phyloP scores from a whole-genome alignment of 768 basidiomycete species.

The Rhodosporidiobolus odoratus region DNA sequence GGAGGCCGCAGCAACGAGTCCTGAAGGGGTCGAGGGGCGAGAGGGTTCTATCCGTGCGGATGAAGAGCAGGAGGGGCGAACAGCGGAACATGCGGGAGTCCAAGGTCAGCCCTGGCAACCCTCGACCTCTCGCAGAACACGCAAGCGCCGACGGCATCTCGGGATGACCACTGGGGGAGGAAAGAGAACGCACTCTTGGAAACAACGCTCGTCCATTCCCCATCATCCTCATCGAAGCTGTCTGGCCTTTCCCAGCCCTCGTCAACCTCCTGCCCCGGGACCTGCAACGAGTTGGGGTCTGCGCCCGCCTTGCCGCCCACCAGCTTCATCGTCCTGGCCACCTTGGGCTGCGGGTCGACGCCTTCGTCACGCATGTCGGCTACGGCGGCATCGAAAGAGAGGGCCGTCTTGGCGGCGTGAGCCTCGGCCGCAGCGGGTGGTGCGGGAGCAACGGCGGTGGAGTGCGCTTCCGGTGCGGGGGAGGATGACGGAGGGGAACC shows the following conservation, averaged over 20 bases:
- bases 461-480: too few relatives aligned
- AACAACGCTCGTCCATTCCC: slow-evolving; percentile 25
- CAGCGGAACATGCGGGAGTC: background rate
- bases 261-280: background rate
- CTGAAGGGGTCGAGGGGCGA: slow-evolving; percentile 16
- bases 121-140: background rate
- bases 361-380: slow-evolving; percentile 31
- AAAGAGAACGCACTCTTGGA: slow-evolving; percentile 23
- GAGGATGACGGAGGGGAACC: background rate
- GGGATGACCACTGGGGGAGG: too few relatives aligned
- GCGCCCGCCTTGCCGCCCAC: slow-evolving; percentile 31
- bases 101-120: background rate
- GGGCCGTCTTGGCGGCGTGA: background rate
- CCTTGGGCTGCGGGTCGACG: slow-evolving; percentile 9
- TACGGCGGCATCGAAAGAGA: background rate
- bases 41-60: slow-evolving; percentile 17
- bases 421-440: background rate
- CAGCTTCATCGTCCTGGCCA: slow-evolving; percentile 28
- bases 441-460: background rate
- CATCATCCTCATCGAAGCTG: slow-evolving; percentile 29
- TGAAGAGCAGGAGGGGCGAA: background rate
- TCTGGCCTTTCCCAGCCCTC: slow-evolving; percentile 26
- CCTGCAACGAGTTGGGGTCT: background rate
- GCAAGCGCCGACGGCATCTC: too few relatives aligned
- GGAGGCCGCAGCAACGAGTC: background rate